Conservation (phyloP, 305 asterid species). For the Plantago coronopus region DNA sequence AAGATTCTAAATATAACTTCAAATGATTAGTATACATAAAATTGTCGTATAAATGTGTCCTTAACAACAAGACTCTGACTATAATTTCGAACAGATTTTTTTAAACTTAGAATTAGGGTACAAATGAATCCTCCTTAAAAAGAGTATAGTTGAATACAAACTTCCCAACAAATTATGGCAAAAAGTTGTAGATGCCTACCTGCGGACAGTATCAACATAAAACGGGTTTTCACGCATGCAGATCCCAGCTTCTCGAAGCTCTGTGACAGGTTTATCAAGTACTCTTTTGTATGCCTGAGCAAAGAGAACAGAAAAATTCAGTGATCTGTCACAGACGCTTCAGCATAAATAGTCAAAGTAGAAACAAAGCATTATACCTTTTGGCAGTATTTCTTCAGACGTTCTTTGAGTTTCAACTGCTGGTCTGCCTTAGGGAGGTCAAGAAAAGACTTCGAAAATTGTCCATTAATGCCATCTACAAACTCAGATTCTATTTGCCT, state of each 20-base stretch:
- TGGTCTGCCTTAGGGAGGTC: constrained; percentile 91
- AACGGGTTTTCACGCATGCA: constrained; percentile 99
- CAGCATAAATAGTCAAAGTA: constrained; percentile 20
- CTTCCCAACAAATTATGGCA: constrained; percentile 9
- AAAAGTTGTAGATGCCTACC: constrained; percentile 45
- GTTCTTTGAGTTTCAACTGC: constrained; percentile 85
- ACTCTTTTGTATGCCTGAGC: constrained; percentile 94
- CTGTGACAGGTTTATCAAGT: constrained; percentile 85
- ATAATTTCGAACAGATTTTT: constrained; percentile 7
- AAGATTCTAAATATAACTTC: neutral
- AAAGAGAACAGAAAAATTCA: constrained; percentile 19
- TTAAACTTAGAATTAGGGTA: constrained; percentile 9
- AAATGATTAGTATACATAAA: constrained; percentile 10
- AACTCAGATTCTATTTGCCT: constrained; percentile 97
- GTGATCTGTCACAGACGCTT: constrained; percentile 22
- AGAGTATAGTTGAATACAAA: constrained; percentile 17
- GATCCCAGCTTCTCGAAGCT: constrained; percentile 95
- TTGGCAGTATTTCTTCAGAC: constrained; percentile 95
- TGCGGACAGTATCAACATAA: constrained; percentile 97
- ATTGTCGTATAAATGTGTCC: constrained; percentile 8
- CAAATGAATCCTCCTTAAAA: constrained; percentile 16
- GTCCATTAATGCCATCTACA: constrained; percentile 57
- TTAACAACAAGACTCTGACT: constrained; percentile 19
- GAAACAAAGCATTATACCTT: constrained; percentile 47
- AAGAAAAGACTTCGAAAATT: constrained; percentile 67